Percentiles rank a stretch among this genome's conserved stretches.
Evolutionary conservation across 768 basidiomycete species (phyloP).

Genomic region (Vararia minispora): DNA sequence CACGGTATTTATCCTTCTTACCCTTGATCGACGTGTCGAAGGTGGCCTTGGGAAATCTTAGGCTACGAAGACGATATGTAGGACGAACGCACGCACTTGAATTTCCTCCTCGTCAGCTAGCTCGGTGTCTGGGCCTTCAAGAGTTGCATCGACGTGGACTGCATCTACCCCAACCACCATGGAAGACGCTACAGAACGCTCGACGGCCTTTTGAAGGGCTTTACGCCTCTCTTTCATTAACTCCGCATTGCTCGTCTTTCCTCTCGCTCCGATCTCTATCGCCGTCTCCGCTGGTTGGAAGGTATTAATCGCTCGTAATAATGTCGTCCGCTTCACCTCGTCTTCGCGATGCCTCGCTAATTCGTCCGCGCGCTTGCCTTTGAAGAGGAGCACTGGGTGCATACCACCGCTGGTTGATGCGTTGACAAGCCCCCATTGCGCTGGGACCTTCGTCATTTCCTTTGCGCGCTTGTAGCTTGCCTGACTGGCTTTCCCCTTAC

Average conservation of each 20-base stretch:
- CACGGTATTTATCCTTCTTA: slow-evolving; percentile 44
- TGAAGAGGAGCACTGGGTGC: slow-evolving; percentile 57
- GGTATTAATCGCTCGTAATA: slow-evolving; percentile 66
- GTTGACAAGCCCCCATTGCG: slow-evolving; percentile 60
- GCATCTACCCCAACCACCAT: slow-evolving; percentile 21
- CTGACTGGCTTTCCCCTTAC: slow-evolving; percentile 80
- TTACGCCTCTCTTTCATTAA: slow-evolving; percentile 87
- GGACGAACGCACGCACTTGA: slow-evolving; percentile 33
- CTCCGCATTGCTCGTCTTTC: slow-evolving; percentile 43
- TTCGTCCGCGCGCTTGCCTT: slow-evolving; percentile 21
- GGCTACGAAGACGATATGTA: slow-evolving; percentile 48
- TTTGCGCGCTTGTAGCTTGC: slow-evolving; percentile 86
- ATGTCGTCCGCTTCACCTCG: slow-evolving; percentile 47
- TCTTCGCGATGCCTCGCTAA: slow-evolving; percentile 26
- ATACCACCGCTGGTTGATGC: slow-evolving; percentile 38
- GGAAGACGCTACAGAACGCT: slow-evolving; percentile 30
- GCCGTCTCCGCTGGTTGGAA: slow-evolving; percentile 87
- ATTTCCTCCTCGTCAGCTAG: slow-evolving; percentile 78
- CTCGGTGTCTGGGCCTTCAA: slow-evolving; percentile 28
- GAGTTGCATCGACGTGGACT: slow-evolving; percentile 20
- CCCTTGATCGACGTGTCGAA: slow-evolving; percentile 18
- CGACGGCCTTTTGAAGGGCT: slow-evolving; percentile 55
- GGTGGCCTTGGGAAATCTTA: slow-evolving; percentile 24
- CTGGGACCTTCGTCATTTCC: slow-evolving; percentile 58
- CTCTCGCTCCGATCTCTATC: slow-evolving; percentile 77